These are phyloP conservation scores for Leishmania aethiopica DNA, from an alignment of 208 protist species.

Conservation along the genomic window DNA sequence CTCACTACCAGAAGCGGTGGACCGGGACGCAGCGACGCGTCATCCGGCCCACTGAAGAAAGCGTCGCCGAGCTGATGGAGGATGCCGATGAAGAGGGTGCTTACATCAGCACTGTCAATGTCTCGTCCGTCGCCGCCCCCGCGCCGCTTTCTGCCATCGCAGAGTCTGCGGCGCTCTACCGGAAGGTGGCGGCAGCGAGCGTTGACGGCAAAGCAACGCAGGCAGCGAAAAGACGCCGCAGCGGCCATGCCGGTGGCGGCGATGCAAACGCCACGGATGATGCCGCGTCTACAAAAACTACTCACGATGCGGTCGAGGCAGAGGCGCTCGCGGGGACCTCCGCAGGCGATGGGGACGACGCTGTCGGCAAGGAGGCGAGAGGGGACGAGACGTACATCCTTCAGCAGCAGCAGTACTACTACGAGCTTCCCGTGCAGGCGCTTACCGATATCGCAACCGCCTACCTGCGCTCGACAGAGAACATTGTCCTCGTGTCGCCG, in stretches of 20 bases:
- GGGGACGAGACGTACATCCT: not conserved
- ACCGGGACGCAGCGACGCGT: conserved; percentile 21
- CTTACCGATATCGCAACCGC: conserved; percentile 40
- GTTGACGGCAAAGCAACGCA: not conserved
- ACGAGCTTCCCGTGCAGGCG: conserved; percentile 30
- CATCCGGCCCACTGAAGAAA: conserved; percentile 25
- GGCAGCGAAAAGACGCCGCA: not conserved
- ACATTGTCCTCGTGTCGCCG: conserved; percentile 51
- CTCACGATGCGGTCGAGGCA: not conserved
- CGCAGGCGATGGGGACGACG: not conserved
- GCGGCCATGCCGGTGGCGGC: not conserved
- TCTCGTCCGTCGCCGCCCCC: not conserved
- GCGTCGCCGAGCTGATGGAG: conserved; percentile 28
- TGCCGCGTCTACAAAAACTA: too few species aligned
- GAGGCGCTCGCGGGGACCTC: not conserved
- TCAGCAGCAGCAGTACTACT: conserved; percentile 27
- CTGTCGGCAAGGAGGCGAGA: not conserved
- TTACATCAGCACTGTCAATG: not conserved
- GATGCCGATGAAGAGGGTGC: conserved; percentile 11
- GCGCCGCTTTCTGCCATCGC: conserved; percentile 13
- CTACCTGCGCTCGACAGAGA: conserved; percentile 60
- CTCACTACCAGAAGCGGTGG: conserved; percentile 12
- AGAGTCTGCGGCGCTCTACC: conserved; percentile 14
- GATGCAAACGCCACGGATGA: not conserved
- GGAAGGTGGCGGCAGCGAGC: not conserved